phyloP scores from a whole-genome alignment of 495 filamentous ascomycete species.

The Penicillium taxi region DNA sequence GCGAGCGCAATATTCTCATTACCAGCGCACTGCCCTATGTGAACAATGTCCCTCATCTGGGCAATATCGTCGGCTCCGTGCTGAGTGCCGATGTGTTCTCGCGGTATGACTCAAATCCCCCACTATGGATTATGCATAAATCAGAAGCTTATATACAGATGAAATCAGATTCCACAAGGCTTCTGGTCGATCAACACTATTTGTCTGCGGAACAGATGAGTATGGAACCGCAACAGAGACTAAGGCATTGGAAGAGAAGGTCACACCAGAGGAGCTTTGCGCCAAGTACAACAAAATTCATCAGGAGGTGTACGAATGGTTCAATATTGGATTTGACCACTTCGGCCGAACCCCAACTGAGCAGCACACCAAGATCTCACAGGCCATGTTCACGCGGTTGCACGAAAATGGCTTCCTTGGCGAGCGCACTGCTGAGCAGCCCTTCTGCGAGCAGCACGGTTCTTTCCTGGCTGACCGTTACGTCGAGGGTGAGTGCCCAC shows the following conservation, averaged over 20 bases:
- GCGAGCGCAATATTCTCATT: conserved; percentile 44
- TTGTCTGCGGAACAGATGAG: conserved; percentile 56
- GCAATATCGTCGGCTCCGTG: conserved; percentile 88
- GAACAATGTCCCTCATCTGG: conserved; percentile 93
- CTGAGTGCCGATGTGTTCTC: conserved; percentile 75
- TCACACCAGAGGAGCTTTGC: conserved; percentile 66
- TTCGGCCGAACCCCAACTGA: conserved; percentile 78
- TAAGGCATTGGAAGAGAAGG: conserved; percentile 59
- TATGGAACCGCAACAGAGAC: conserved; percentile 86
- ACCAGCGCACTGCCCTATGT: conserved; percentile 68
- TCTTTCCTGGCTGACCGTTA: conserved; percentile 89
- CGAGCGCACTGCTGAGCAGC: conserved; percentile 68
- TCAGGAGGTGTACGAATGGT: conserved; percentile 81
- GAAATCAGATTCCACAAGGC: conserved; percentile 57
- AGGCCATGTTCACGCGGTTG: conserved; percentile 74
- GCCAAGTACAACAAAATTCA: conserved; percentile 81
- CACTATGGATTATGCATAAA: conserved; percentile 3
- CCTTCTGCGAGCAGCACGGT: conserved; percentile 77
- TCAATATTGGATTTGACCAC: conserved; percentile 73
- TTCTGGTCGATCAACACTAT: conserved; percentile 54
- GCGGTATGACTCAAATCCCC: conserved; percentile 37
- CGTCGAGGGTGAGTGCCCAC: conserved; percentile 82
- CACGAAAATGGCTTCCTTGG: conserved; percentile 73
- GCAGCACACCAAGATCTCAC: conserved; percentile 78
- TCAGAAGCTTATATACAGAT: conserved; percentile 11